Conservation (phyloP, 179 eudicot species). For the Vitellaria paradoxa region DNA sequence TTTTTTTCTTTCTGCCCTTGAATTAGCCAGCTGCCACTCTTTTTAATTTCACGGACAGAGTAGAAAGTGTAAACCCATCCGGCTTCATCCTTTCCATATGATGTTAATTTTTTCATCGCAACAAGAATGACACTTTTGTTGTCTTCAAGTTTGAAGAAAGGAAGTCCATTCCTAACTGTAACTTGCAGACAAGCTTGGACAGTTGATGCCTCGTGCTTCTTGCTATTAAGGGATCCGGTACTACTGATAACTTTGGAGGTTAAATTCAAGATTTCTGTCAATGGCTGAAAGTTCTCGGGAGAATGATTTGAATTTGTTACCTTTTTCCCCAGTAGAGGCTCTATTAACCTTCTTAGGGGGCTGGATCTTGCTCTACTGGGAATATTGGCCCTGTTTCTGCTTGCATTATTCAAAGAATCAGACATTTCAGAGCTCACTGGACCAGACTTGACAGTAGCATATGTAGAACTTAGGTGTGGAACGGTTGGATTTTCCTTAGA, state of each 20-base stretch:
- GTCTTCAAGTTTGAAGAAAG: constrained; percentile 65
- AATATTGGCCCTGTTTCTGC: constrained; percentile 18
- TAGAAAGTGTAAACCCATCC: constrained; percentile 66
- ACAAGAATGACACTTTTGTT: constrained; percentile 59
- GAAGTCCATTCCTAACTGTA: constrained; percentile 57
- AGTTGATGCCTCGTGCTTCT: constrained; percentile 20
- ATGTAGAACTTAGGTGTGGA: constrained; percentile 35
- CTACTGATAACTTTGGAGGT: constrained; percentile 18
- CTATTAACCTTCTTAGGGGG: constrained; percentile 64
- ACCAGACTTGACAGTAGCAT: constrained; percentile 48
- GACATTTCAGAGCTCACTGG: constrained; percentile 37
- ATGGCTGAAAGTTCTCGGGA: constrained; percentile 13
- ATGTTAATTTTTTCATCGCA: constrained; percentile 52
- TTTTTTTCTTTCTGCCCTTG: constrained; percentile 47
- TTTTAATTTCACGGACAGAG: constrained; percentile 52
- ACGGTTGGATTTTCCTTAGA: constrained; percentile 45
- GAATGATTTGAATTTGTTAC: constrained; percentile 21
- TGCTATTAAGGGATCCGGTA: constrained; percentile 18
- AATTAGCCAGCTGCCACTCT: constrained; percentile 54
- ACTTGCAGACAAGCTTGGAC: constrained; percentile 64
- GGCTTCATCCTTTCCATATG: constrained; percentile 39
- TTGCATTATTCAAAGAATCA: neutral
- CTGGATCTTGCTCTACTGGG: constrained; percentile 41
- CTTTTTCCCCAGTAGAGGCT: constrained; percentile 53
- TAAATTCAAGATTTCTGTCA: constrained; percentile 11